phyloP scores from a whole-genome alignment of 495 filamentous ascomycete species.

The Podospora anserina region DNA sequence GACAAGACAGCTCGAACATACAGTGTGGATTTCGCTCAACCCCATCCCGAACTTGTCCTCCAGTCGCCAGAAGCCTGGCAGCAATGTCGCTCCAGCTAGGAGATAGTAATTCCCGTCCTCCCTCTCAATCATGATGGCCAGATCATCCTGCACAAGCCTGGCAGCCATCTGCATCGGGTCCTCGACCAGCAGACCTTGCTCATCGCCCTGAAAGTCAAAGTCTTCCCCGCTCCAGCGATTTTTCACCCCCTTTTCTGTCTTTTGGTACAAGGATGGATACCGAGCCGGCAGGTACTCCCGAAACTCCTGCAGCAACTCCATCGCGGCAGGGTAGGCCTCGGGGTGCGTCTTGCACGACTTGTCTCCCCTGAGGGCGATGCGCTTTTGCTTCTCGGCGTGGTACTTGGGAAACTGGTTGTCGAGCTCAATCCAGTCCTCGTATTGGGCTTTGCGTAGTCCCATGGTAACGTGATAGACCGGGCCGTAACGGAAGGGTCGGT shows the following conservation, averaged over 20 bases:
- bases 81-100: slow-evolving; percentile 71
- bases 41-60: slow-evolving; percentile 83
- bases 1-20: not conserved
- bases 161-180: slow-evolving; percentile 78
- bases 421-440: slow-evolving; percentile 85
- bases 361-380: slow-evolving; percentile 66
- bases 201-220: slow-evolving; percentile 57
- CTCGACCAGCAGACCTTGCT: slow-evolving; percentile 63
- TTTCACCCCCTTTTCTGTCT: slow-evolving; percentile 62
- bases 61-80: slow-evolving; percentile 86
- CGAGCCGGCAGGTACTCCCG: slow-evolving; percentile 72
- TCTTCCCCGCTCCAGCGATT: slow-evolving; percentile 70
- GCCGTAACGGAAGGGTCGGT: slow-evolving; percentile 81
- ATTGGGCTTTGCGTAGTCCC: slow-evolving; percentile 74
- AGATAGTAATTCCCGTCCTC: slow-evolving; percentile 82
- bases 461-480: slow-evolving; percentile 72
- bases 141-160: slow-evolving; percentile 78
- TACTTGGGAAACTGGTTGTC: slow-evolving; percentile 78
- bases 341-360: slow-evolving; percentile 72
- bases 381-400: slow-evolving; percentile 68
- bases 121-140: slow-evolving; percentile 82
- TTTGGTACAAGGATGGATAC: slow-evolving; percentile 70
- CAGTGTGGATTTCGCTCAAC: slow-evolving; percentile 76
- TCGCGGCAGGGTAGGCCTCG: slow-evolving; percentile 69
- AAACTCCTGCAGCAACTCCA: slow-evolving; percentile 78